Conservation (phyloP, 805 yeast species). For the Metschnikowia drakensbergensis region DNA sequence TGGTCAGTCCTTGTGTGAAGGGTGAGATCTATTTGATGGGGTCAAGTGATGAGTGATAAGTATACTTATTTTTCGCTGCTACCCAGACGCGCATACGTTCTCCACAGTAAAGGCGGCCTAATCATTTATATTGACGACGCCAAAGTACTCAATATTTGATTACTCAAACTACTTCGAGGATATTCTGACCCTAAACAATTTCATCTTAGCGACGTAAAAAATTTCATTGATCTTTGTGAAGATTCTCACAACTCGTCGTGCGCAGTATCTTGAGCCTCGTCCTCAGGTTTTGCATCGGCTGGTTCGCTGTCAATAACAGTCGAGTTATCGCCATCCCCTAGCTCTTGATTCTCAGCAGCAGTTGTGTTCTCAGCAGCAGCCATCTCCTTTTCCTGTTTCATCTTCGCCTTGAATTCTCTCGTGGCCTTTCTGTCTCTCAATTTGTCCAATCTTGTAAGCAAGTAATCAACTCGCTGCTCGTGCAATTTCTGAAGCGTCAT, state of each 20-base stretch:
- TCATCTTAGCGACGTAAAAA: background rate
- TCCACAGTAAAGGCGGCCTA: background rate
- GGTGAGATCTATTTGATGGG: background rate
- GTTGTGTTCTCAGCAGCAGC: constrained; percentile 7
- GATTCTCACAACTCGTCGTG: constrained; percentile 3
- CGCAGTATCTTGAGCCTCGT: background rate
- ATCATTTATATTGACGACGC: background rate
- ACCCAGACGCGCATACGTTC: background rate
- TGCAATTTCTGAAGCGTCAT: constrained; percentile 29
- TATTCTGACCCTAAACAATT: background rate
- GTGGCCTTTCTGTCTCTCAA: constrained; percentile 30
- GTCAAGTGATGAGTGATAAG: background rate
- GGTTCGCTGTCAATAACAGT: constrained; percentile 8
- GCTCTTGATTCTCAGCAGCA: constrained; percentile 1
- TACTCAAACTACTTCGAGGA: background rate
- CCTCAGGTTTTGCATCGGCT: background rate
- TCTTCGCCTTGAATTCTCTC: constrained; percentile 31
- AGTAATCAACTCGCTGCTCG: constrained; percentile 24
- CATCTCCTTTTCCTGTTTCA: constrained; percentile 25
- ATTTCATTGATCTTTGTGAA: background rate
- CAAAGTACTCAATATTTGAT: background rate
- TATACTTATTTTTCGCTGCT: background rate
- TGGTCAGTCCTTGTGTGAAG: background rate
- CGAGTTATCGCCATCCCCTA: constrained; percentile 1
- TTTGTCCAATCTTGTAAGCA: constrained; percentile 27